Conservation (phyloP, 2,329 filamentous ascomycete genomes). For the Pleomassaria siparia region DNA sequence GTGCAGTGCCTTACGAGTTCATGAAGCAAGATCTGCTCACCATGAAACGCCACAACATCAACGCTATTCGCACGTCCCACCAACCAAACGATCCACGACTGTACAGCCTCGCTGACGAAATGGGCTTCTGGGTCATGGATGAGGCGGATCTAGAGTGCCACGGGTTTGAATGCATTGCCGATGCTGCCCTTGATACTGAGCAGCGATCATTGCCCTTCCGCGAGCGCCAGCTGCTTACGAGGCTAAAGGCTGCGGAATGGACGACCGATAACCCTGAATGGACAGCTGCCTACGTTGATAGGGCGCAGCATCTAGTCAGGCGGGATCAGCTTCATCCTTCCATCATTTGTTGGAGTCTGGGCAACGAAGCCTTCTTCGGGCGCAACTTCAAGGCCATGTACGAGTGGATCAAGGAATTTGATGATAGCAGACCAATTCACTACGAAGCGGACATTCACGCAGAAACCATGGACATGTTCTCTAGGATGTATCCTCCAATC, state of each 20-base stretch:
- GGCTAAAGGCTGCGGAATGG: constrained; percentile 57
- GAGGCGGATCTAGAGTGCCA: constrained; percentile 55
- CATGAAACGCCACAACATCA: constrained; percentile 73
- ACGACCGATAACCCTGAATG: constrained; percentile 63
- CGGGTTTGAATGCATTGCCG: constrained; percentile 45
- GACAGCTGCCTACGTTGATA: constrained; percentile 67
- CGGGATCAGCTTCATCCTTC: constrained; percentile 71
- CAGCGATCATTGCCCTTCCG: constrained; percentile 57
- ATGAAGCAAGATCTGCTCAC: constrained; percentile 63
- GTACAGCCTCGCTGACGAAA: constrained; percentile 63
- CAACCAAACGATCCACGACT: constrained; percentile 65
- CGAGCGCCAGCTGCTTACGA: constrained; percentile 60
- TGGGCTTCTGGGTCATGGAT: constrained; percentile 68
- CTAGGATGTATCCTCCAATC: constrained; percentile 65
- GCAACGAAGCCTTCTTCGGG: constrained; percentile 74
- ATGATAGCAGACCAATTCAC: constrained; percentile 62
- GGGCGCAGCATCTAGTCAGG: constrained; percentile 64
- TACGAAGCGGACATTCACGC: constrained; percentile 67
- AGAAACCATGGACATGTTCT: constrained; percentile 64
- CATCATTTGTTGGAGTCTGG: constrained; percentile 73
- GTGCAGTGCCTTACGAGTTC: constrained; percentile 64
- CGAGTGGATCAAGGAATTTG: constrained; percentile 59
- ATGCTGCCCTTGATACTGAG: constrained; percentile 24
- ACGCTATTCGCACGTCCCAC: constrained; percentile 69
- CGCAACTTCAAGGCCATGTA: constrained; percentile 70